These are phyloP conservation scores for Litsea cubeba DNA, from an alignment of 164 flowering plant genomes.

Conservation along the genomic window DNA sequence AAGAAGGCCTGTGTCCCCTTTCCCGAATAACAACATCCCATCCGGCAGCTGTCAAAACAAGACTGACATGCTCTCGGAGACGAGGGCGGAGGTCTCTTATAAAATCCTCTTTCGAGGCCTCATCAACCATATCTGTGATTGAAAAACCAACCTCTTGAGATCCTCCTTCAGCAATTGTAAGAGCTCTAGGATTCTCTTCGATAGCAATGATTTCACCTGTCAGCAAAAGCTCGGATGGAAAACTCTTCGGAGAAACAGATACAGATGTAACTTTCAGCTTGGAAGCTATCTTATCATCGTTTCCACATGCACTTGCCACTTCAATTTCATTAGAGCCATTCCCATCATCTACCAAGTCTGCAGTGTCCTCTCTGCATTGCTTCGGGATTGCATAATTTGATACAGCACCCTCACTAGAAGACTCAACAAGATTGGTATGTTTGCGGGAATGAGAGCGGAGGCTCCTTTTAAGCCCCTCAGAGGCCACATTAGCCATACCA, in stretches of 20 bases:
- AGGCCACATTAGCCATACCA: conserved; percentile 17
- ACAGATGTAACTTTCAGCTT: conserved; percentile 33
- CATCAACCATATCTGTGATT: conserved; percentile 22
- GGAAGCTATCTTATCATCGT: conserved; percentile 17
- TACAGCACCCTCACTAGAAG: conserved; percentile 42
- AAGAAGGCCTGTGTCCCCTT: conserved; percentile 28
- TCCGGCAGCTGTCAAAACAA: conserved; percentile 44
- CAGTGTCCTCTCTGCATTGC: conserved; percentile 14
- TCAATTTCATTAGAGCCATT: conserved; percentile 16
- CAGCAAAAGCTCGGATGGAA: conserved; percentile 29
- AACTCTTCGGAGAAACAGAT: conserved; percentile 58
- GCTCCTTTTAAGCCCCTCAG: conserved; percentile 29
- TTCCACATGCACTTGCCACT: conserved; percentile 14
- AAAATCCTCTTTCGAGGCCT: conserved; percentile 17
- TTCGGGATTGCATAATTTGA: conserved; percentile 45
- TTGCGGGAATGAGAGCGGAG: conserved; percentile 48
- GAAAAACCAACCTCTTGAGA: conserved; percentile 11
- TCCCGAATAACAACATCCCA: conserved; percentile 46
- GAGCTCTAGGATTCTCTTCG: conserved; percentile 18
- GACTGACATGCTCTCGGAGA: conserved; percentile 38
- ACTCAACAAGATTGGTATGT: conserved; percentile 50
- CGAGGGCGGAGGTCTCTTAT: conserved; percentile 47
- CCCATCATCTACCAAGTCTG: conserved; percentile 5
- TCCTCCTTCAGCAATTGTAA: conserved; percentile 22
- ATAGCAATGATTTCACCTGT: conserved; percentile 19